Evolutionary conservation across 768 basidiomycete species (phyloP).

Genomic region (Leccinum variicolor): DNA sequence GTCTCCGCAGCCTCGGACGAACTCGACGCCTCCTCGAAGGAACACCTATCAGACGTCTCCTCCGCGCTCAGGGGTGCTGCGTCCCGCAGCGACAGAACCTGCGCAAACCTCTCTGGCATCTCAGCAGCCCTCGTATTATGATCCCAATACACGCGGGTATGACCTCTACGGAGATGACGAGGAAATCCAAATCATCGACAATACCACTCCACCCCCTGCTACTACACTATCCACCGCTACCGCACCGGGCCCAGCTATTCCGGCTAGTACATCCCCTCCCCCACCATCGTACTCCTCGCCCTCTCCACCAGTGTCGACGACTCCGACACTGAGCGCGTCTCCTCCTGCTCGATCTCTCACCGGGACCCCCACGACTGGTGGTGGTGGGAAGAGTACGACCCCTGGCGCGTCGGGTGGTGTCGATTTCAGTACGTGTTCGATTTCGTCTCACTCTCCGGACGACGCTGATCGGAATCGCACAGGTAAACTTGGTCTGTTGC

Average conservation of each 20-base stretch:
- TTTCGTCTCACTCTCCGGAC: no score
- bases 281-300: constrained; percentile 6
- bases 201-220: neutral
- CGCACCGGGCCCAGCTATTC: neutral
- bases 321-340: neutral
- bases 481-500: constrained; percentile 70
- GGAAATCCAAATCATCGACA: constrained; percentile 11
- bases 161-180: constrained; percentile 22
- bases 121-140: constrained; percentile 32
- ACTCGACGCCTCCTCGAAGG: constrained; percentile 7
- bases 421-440: constrained; percentile 30
- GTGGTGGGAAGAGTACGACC: constrained; percentile 8
- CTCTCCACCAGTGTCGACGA: constrained; percentile 1
- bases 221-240: neutral
- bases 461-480: neutral
- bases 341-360: constrained; percentile 2
- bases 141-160: constrained; percentile 32
- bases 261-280: neutral
- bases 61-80: neutral
- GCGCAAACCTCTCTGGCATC: constrained; percentile 3
- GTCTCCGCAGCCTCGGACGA: neutral
- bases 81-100: neutral
- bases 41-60: neutral
- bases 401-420: constrained; percentile 20
- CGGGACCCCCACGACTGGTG: constrained; percentile 3